A percentile compares a stretch with the other conserved stretches of the same genome.
phyloP scores from a whole-genome alignment of 176 grass and related monocot species.

The Tuctoria greenei region DNA sequence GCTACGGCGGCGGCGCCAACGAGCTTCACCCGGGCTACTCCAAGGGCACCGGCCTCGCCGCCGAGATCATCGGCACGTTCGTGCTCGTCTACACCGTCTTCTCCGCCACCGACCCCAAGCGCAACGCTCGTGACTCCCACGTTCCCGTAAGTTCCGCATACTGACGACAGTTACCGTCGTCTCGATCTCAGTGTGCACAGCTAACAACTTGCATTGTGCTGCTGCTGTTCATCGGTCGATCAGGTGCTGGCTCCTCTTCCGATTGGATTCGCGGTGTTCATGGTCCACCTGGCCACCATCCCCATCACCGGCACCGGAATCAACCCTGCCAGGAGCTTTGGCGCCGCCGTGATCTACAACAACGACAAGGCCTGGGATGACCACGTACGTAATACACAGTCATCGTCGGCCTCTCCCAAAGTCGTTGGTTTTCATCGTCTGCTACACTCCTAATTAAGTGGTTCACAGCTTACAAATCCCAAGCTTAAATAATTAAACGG shows the following conservation, averaged over 20 bases:
- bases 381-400: constrained; percentile 56
- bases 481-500: too few relatives aligned
- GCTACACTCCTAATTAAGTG: too few relatives aligned
- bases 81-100: constrained; percentile 99
- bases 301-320: constrained; percentile 86
- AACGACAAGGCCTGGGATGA: constrained; percentile 84
- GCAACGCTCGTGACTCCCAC: constrained; percentile 76
- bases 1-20: constrained; percentile 10
- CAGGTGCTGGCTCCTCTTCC: constrained; percentile 60
- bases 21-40: constrained; percentile 61
- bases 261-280: constrained; percentile 96
- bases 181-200: too few relatives aligned
- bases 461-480: too few relatives aligned
- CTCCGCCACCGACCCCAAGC: constrained; percentile 90
- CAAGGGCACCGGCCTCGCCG: constrained; percentile 67
- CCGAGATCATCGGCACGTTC: constrained; percentile 95
- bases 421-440: not conserved
- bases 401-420: not conserved
- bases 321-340: not conserved
- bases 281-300: constrained; percentile 93
- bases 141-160: constrained; percentile 53
- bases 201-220: too few relatives aligned
- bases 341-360: constrained; percentile 35
- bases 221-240: not conserved
- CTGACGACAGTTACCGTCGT: too few relatives aligned